phyloP scores from a whole-genome alignment of 192 early-diverging fungal species.

The Glomus cerebriforme region DNA sequence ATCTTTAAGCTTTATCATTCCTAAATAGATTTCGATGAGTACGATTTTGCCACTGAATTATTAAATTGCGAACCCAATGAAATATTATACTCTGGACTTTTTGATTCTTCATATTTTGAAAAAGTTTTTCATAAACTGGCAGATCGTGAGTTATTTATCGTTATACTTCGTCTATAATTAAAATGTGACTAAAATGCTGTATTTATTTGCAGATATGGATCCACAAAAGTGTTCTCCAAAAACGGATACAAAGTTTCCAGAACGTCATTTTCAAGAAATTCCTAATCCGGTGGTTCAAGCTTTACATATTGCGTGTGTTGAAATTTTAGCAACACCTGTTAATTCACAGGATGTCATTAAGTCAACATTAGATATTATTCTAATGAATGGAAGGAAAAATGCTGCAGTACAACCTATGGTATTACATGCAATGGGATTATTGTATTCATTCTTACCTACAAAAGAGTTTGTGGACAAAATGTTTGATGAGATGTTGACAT shows the following conservation, averaged over 20 bases:
- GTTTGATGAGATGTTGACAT: constrained; percentile 48
- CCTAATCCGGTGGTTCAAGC: constrained; percentile 62
- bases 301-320: constrained; percentile 52
- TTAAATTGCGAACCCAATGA: constrained; percentile 39
- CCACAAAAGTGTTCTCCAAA: constrained; percentile 58
- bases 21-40: constrained; percentile 47
- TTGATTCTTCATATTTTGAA: constrained; percentile 55
- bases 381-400: constrained; percentile 42
- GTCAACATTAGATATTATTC: constrained; percentile 43
- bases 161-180: background rate
- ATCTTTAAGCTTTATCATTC: constrained; percentile 42
- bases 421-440: constrained; percentile 46
- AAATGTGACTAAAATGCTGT: background rate
- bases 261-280: constrained; percentile 64
- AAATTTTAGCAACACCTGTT: constrained; percentile 49
- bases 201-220: constrained; percentile 39
- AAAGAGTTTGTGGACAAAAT: constrained; percentile 50
- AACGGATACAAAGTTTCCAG: constrained; percentile 46
- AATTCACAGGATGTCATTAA: constrained; percentile 44
- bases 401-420: constrained; percentile 41
- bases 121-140: constrained; percentile 54
- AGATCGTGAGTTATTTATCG: constrained; percentile 40
- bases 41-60: constrained; percentile 44
- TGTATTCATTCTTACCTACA: constrained; percentile 42
- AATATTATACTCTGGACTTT: constrained; percentile 35